Evolutionary conservation across 768 basidiomycete genomes (phyloP), one percentile per base, ranked within the genome.

Genomic region (Ephemerocybe angulata): DNA sequence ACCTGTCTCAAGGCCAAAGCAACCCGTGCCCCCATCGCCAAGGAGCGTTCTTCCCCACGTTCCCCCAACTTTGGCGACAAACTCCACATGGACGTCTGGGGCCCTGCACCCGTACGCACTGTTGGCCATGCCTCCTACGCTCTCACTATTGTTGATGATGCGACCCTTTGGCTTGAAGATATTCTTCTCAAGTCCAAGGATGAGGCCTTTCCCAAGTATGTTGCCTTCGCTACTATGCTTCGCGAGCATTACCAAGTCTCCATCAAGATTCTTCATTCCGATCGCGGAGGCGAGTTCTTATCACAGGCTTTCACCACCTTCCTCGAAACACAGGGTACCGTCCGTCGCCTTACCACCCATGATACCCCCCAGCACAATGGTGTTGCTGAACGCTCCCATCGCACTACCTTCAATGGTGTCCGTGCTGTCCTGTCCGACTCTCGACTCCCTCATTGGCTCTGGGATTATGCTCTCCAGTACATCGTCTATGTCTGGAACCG

Each of bases 21-120:
- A 0, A 76, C 62, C 0, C 51, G 65, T 0, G 71, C 72, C 53
- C 61, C 72, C 0, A 58, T 75, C 24, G 50, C 62, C 17, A 70
- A 70, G 50, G 50, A 58, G 5, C 28, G 13, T 17, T 42, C 64
- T n/a, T 66, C 67, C 1, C 62, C 70, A 3, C 60, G 61, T 3
- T 65, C 70, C 0, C 59, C 50, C 1, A 44, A 46, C 6, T 55
- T 61, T 52, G 56, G 60, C 11, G 56, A 60, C 7, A 29, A 55
- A 17, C 37, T 76, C 4, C 67, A 76, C 58, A 60, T 65, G 0
- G 69, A 78, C 55, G 19, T 79, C 1, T 78, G 76, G 73, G 72
- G 74, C 15, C 75, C 70, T 4, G 64, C 70, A 0, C 60, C 58
- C 0, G 50, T 65, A 0, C 48, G 52, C 17, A 70, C 37, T 0